Evolutionary conservation across 306 rosid genomes (phyloP), one percentile per base, ranked within the genome.

Genomic region (Boehmeria nivea): DNA sequence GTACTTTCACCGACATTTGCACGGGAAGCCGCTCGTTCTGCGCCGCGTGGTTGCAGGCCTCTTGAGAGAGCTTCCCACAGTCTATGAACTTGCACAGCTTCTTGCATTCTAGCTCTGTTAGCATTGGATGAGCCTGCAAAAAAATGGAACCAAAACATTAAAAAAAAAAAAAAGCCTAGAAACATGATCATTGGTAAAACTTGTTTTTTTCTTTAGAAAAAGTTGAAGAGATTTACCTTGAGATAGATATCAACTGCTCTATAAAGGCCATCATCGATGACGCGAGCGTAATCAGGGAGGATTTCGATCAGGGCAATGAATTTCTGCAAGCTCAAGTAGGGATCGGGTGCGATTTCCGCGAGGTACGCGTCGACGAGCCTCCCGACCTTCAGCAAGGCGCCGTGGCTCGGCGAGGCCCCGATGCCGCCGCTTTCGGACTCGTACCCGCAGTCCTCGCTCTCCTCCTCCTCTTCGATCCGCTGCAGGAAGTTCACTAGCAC

Each of bases 201-300:
- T n/a, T n/a, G n/a, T n/a, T n/a, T n/a, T n/a, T n/a, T n/a, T n/a
- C n/a, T n/a, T n/a, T n/a, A n/a, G n/a, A n/a, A n/a, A 10, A 31
- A 31, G 2, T 31, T 6, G 9, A 31, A 3, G 19, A 21, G 33
- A 46, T 33, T 16, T 51, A 84, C 97, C 86, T 89, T 89, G 70
- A 89, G 54, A 67, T 83, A 86, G 42, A 89, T 79, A 66, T 89
- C 97, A 18, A 86, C 21, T 1, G 97, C 94, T 74, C 95, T 77
- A 37, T 89, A 89, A 48, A 86, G 76, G 31, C 97, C 94, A 65
- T 89, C 97, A 24, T 81, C 89, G 1, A 86, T 69, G 38, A 86
- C 85, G n/a, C 94, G 89, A 69, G 95, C 89, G 76, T 89, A 81
- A 51, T 86, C 89, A 12, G 95, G 97, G 21, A 89, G 79, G 72